Evolutionary conservation across 108 stramenopile genomes (phyloP).

Genomic region (Cyclotella baltica): DNA sequence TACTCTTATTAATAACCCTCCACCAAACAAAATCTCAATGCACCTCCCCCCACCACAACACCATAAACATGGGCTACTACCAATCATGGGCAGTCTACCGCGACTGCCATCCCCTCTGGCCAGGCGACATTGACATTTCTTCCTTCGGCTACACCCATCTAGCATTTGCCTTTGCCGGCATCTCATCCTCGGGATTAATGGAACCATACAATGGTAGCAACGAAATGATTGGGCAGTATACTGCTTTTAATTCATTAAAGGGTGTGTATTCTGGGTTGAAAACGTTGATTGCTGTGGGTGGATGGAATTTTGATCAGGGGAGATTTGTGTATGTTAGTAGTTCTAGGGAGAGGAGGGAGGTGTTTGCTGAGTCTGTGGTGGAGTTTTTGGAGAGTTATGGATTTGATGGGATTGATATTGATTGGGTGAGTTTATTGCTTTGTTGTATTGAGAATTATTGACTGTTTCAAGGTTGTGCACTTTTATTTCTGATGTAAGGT

Average conservation of each 20-base stretch:
- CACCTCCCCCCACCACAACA: too few relatives aligned
- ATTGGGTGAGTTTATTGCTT: slow-evolving; percentile 21
- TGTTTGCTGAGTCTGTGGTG: slow-evolving; percentile 42
- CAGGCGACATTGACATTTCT: slow-evolving; percentile 27
- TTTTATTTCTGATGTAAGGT: too few relatives aligned
- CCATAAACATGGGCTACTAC: slow-evolving; percentile 49
- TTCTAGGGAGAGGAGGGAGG: slow-evolving; percentile 14
- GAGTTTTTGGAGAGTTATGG: slow-evolving; percentile 21
- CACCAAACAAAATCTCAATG: too few relatives aligned
- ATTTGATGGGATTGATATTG: slow-evolving; percentile 52
- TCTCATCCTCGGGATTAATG: slow-evolving; percentile 5
- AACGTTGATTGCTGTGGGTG: slow-evolving; percentile 43
- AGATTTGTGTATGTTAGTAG: slow-evolving; percentile 31
- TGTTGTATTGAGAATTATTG: too few relatives aligned
- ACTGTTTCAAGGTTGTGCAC: too few relatives aligned
- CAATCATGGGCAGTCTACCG: slow-evolving; percentile 44
- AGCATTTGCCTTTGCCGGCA: slow-evolving; percentile 41
- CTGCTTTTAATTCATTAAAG: slow-evolving; percentile 34
- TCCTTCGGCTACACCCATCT: slow-evolving; percentile 42
- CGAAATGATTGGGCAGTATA: slow-evolving; percentile 9
- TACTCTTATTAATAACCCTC: too few relatives aligned
- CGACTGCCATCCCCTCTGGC: slow-evolving; percentile 32
- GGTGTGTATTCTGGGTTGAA: slow-evolving; percentile 27
- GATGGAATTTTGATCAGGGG: slow-evolving; percentile 41
- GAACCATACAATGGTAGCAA: slow-evolving; percentile 32